A percentile compares a stretch with the other conserved stretches of the same genome.
phyloP scores from a whole-genome alignment of 768 basidiomycete species.

The Termitomyces sp. region DNA sequence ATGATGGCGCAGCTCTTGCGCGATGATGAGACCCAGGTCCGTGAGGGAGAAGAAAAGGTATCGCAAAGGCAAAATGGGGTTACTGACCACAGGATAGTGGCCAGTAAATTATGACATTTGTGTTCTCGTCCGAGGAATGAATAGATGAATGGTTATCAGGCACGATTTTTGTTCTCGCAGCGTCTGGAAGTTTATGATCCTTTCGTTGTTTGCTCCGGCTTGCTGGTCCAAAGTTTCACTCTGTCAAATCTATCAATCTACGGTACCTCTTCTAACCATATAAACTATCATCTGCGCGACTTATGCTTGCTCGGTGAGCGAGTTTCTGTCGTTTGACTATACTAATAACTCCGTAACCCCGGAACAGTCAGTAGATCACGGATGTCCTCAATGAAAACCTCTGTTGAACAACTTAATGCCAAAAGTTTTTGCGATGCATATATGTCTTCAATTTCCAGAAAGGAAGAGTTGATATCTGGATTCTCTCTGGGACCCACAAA shows the following conservation, averaged over 20 bases:
- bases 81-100: not conserved
- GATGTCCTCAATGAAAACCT: not conserved
- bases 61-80: not conserved
- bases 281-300: not conserved
- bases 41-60: not conserved
- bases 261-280: not conserved
- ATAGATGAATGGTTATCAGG: not conserved
- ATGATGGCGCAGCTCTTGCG: constrained; percentile 19
- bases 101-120: constrained; percentile 2
- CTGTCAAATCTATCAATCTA: not conserved
- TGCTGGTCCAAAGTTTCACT: not conserved
- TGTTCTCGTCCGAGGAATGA: not conserved
- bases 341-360: not conserved
- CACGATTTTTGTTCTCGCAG: not conserved
- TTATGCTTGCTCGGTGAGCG: not conserved
- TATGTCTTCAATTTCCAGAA: not conserved
- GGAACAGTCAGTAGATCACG: not conserved
- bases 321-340: not conserved
- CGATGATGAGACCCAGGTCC: constrained; percentile 1
- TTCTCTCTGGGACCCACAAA: not conserved
- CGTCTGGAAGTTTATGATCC: not conserved
- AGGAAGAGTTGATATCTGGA: not conserved
- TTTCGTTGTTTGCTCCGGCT: not conserved
- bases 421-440: not conserved
- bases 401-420: not conserved